Evolutionary conservation across 2,329 filamentous ascomycete species (phyloP).

Genomic region (Dactylellina parvicollis): DNA sequence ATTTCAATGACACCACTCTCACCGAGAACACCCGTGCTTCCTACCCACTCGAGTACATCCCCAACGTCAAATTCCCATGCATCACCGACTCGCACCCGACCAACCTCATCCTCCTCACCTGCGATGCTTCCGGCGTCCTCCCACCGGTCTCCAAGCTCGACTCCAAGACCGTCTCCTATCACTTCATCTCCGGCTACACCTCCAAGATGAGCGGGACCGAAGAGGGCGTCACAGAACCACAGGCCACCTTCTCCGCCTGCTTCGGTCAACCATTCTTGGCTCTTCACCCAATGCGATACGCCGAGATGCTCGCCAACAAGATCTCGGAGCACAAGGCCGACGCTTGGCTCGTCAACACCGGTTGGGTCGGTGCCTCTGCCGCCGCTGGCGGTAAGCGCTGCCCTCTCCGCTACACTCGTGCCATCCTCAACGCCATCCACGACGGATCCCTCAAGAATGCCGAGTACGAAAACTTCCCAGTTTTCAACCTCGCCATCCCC

Average conservation of each 20-base stretch:
- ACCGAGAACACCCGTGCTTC: slow-evolving; percentile 96
- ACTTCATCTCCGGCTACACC: slow-evolving; percentile 99
- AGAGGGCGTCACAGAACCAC: slow-evolving; percentile 93
- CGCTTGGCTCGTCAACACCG: slow-evolving; percentile 98
- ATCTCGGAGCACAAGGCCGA: slow-evolving; percentile 94
- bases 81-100: slow-evolving; percentile 84
- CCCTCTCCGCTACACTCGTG: slow-evolving; percentile 97
- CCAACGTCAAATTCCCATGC: slow-evolving; percentile 98
- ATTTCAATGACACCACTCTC: slow-evolving; percentile 93
- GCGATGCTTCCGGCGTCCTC: slow-evolving; percentile 95
- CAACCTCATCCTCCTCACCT: slow-evolving; percentile 98
- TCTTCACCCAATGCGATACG: slow-evolving; percentile 98
- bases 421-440: slow-evolving; percentile 98
- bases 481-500: slow-evolving; percentile 97
- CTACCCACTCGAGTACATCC: slow-evolving; percentile 99
- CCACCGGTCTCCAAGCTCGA: slow-evolving; percentile 97
- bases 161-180: slow-evolving; percentile 90
- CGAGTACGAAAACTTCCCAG: slow-evolving; percentile 93
- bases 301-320: slow-evolving; percentile 98
- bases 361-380: slow-evolving; percentile 92
- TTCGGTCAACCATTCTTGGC: slow-evolving; percentile 99
- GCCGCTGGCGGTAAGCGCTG: slow-evolving; percentile 94
- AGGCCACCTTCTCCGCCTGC: slow-evolving; percentile 98
- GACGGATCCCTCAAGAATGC: slow-evolving; percentile 91
- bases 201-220: slow-evolving; percentile 99